A percentile compares a stretch with the other conserved stretches of the same genome.
phyloP scores from a whole-genome alignment of 139 green algal species.

The Yamagishiella unicocca region DNA sequence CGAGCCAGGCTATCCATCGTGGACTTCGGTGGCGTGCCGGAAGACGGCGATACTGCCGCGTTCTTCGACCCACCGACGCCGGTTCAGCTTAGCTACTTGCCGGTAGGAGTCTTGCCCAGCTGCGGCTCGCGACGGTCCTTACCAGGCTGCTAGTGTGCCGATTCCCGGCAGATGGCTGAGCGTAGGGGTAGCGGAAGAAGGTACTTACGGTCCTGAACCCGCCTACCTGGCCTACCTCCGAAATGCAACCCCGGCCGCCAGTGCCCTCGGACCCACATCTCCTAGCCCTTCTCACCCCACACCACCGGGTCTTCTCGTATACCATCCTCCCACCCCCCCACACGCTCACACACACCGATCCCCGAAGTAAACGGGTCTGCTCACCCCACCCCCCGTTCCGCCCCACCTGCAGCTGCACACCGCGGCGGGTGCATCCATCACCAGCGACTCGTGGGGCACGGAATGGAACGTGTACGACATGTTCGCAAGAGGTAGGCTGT shows the following conservation, averaged over 20 bases:
- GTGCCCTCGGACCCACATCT: not conserved
- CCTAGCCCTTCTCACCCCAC: not conserved
- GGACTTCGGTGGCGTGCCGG: not conserved
- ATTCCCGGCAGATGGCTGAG: too few species aligned
- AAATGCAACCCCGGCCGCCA: not conserved
- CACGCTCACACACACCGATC: too few species aligned
- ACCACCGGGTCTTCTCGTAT: not conserved
- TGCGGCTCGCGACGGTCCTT: not conserved
- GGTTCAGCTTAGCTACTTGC: not conserved
- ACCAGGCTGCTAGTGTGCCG: too few species aligned
- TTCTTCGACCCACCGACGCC: not conserved
- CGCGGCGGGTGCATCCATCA: slow-evolving; percentile 1
- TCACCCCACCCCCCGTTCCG: too few species aligned
- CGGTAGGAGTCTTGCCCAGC: not conserved
- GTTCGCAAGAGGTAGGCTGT: not conserved
- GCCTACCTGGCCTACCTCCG: not conserved
- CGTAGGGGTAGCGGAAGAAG: not conserved
- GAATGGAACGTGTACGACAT: not conserved
- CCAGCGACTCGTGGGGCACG: not conserved
- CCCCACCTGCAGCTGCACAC: slow-evolving; percentile 2
- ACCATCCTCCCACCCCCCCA: not conserved
- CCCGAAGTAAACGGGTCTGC: too few species aligned
- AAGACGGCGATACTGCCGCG: too few species aligned
- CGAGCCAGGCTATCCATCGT: slow-evolving; percentile 7
- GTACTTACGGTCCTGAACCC: not conserved